Evolutionary conservation across 805 yeast species (phyloP).

Genomic region (Debaryomyces castellii): DNA sequence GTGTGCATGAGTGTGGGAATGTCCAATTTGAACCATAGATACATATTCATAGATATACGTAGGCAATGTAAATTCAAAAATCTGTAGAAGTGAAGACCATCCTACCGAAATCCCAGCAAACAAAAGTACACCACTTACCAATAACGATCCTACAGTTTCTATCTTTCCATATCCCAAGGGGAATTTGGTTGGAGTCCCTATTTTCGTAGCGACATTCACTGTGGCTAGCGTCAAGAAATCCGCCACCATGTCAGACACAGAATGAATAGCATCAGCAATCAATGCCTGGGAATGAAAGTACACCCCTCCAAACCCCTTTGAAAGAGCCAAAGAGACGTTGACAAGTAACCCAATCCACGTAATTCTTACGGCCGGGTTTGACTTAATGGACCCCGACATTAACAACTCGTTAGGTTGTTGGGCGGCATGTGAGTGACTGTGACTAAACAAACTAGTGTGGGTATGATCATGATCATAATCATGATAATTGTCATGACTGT

Average conservation of each 20-base stretch:
- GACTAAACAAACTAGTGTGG: constrained; percentile 19
- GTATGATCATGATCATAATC: constrained; percentile 5
- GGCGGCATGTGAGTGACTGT: constrained; percentile 45
- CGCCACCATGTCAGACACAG: constrained; percentile 84
- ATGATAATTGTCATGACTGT: constrained; percentile 4
- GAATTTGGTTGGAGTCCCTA: constrained; percentile 56
- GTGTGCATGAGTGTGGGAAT: constrained; percentile 51
- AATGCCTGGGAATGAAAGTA: constrained; percentile 93
- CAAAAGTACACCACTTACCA: constrained; percentile 79
- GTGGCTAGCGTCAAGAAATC: constrained; percentile 89
- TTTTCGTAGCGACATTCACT: constrained; percentile 67
- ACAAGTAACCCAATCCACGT: constrained; percentile 89
- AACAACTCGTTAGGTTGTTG: constrained; percentile 46
- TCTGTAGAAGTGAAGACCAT: constrained; percentile 72
- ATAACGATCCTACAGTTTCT: constrained; percentile 87
- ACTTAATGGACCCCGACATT: constrained; percentile 21
- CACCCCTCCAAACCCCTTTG: constrained; percentile 87
- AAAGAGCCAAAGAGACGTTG: constrained; percentile 80
- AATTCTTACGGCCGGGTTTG: constrained; percentile 85
- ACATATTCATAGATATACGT: constrained; percentile 55
- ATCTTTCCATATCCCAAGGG: constrained; percentile 93
- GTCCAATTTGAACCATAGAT: constrained; percentile 47
- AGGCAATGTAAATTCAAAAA: constrained; percentile 68
- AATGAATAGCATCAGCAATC: constrained; percentile 92
- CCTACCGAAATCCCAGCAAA: constrained; percentile 91